Base-by-base conservation (phyloP, 768 basidiomycete species). In the Roridomyces roridus region DNA sequence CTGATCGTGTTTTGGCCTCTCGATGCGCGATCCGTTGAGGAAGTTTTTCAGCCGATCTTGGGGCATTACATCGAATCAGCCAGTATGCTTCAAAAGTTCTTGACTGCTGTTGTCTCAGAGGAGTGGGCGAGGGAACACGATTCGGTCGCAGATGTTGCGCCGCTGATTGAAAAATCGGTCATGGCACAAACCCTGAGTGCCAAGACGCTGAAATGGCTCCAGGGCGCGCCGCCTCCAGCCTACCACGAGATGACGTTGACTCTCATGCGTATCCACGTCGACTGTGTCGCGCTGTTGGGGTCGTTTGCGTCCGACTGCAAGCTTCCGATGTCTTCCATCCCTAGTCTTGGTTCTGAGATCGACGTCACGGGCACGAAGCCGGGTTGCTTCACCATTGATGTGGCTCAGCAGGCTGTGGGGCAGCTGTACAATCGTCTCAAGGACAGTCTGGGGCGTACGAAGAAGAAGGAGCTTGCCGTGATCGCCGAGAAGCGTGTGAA, bases 191-290 rank as follows among this genome's bases (percentile, higher is more conserved):
- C 89, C 17, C 78, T 98, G 46, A 86, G 87, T 52, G 63, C 73
- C n/a, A 87, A 82, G 67, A 85, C 89, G 12, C 78, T 94, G 26
- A 66, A 74, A 11, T 88, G 87, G 78, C 82, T 98, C 34, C 94
- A 94, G 73, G 82, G 78, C 25, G 77, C 83, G 0, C 83, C 89
- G 6, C 94, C 94, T 4, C 72, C 85, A 1, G 88, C 90, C 1
- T 97, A 97, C 70, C 88, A 93, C 74, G 96, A 99, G 75, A 94
- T 96, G 90, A 83, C 87, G 3, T 84, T 87, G 63, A 81, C 88
- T 20, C 85, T 97, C 14, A 81, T 82, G 45, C 89, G 92, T 21
- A 89, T 98, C 37, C 87, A 92, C 55, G 70, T 77, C 6, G 94
- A 97, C 57, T 95, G 91, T 64, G 81, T 82, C 65, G 80, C 85